Evolutionary conservation across 371 early-diverging fungal genomes (phyloP), one percentile per base, ranked within the genome.

Genomic region (Lichtheimia ramosa): DNA sequence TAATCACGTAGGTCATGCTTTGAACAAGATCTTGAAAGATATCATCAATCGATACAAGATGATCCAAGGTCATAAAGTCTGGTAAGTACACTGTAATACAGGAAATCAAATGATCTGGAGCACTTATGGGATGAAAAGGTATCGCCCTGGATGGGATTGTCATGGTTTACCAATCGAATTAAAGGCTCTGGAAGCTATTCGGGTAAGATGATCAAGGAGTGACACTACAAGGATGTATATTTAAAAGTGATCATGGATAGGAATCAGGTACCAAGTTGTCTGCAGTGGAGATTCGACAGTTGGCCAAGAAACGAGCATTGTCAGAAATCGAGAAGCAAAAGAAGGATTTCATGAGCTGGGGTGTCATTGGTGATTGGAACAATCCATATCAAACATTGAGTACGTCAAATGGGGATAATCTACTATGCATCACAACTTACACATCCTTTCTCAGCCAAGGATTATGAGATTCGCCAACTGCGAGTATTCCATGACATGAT

Each of bases 151-250:
- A 50, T 98, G 95, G 90, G 98, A 98, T 76, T 95, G 95, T 62
- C 98, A 98, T 64, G 98, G 98, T 2, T 73, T 98, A 25, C 98
- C 98, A 10, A 96, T 98, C 56, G 98, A 98, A 71, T 83, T 94
- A 50, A 97, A 96, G 71, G 94, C 94, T 2, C 70, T 93, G 34
- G 85, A 85, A 14, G 78, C 81, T 54, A 72, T 92, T 23, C 82
- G 83, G 61, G 84, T 73, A 67, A 73, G 52, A 3, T 6, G 10
- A 2, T n/a, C 15, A 23, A 27, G 2, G 15, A n/a, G n/a, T n/a
- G n/a, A n/a, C n/a, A n/a, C n/a, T n/a, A n/a, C n/a, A 34, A 1
- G 10, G 8, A 8, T 8, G 8, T 4, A n/a, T n/a, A n/a, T n/a
- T n/a, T n/a, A n/a, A n/a, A n/a, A n/a, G n/a, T n/a, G n/a, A 25